Percentiles rank a stretch among this genome's conserved stretches.
Conservation (phyloP, 2,329 filamentous ascomycete genomes). For the Fusarium temperatum region DNA sequence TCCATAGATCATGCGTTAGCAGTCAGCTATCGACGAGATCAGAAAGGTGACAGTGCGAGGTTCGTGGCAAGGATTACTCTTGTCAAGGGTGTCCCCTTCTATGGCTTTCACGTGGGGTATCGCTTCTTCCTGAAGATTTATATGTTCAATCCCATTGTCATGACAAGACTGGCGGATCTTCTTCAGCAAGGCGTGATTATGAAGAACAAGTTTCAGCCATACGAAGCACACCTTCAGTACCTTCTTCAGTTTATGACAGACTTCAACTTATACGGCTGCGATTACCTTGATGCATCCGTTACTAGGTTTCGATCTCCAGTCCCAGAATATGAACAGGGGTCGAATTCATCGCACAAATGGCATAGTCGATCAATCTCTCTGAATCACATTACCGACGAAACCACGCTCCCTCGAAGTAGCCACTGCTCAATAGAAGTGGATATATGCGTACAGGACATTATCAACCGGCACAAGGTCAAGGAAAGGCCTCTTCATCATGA, state of each 20-base stretch:
- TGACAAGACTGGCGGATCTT: conserved; percentile 87
- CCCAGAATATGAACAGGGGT: conserved; percentile 71
- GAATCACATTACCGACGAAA: conserved; percentile 61
- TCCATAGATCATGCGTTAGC: conserved; percentile 93
- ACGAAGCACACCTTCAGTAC: conserved; percentile 93
- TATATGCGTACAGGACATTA: conserved; percentile 85
- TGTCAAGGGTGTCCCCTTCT: conserved; percentile 94
- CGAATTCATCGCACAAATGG: conserved; percentile 75
- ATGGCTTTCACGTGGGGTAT: conserved; percentile 94
- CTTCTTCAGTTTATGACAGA: conserved; percentile 97
- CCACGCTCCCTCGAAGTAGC: conserved; percentile 77
- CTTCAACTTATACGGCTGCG: conserved; percentile 96
- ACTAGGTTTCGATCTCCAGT: conserved; percentile 79
- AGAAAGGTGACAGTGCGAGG: conserved; percentile 69
- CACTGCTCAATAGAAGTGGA: conserved; percentile 93
- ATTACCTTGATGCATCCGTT: conserved; percentile 78
- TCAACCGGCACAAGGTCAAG: conserved; percentile 80
- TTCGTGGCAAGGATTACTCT: conserved; percentile 92
- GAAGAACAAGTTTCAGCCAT: conserved; percentile 85
- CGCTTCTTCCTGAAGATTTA: conserved; percentile 94
- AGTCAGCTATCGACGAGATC: conserved; percentile 82
- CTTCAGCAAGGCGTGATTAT: conserved; percentile 88
- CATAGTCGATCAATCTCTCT: conserved; percentile 76
- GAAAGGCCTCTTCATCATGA: conserved; percentile 86
- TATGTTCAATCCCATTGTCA: conserved; percentile 85